Evolutionary conservation across 208 protist species (phyloP), one percentile per base, ranked within the genome.

Genomic region (Paratrypanosoma confusum): DNA sequence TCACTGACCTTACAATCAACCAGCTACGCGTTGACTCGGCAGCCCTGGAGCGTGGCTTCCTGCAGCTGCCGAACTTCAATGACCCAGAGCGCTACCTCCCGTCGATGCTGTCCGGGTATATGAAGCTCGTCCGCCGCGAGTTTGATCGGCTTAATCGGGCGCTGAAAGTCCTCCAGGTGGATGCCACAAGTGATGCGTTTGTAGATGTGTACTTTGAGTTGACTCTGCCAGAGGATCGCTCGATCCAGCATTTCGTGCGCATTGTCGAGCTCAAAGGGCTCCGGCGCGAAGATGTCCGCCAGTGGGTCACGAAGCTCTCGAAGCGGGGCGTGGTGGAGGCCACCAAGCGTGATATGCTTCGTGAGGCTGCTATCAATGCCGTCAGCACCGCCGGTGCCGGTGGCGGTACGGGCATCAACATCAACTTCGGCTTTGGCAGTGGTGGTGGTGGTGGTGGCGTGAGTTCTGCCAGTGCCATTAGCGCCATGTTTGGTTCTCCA

Each of bases 51-150:
- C 68, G 73, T 42, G 66, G 46, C 7, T 81, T 92, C 44, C 57
- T 92, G 45, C 67, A 86, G 56, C 57, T 89, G 31, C 83, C 83
- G 28, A 88, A 88, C 63, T 86, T 84, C 60, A 87, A 87, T 57
- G 75, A 87, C 52, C 79, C 83, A 0, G 47, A 70, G 10, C 76
- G 76, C 34, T 87, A 81, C 49, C 18, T 53, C 16, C 40, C 72
- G 3, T 46, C 61, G 22, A 36, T 57, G 20, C 50, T 92, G 18
- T 70, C 67, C 5, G 62, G 67, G 17, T 92, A 92, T 57, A 78
- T 73, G 45, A 76, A 69, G 20, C 50, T 84, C 2, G 83, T 92
- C 3, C 61, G 74, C 21, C 65, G 63, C 4, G 78, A 92, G 49
- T 92, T 92, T 49, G 79, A 89, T 34, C 54, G 62, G 22, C 60